phyloP scores from a whole-genome alignment of 1,284 basidiomycete species.

The Stereum hirsutum region DNA sequence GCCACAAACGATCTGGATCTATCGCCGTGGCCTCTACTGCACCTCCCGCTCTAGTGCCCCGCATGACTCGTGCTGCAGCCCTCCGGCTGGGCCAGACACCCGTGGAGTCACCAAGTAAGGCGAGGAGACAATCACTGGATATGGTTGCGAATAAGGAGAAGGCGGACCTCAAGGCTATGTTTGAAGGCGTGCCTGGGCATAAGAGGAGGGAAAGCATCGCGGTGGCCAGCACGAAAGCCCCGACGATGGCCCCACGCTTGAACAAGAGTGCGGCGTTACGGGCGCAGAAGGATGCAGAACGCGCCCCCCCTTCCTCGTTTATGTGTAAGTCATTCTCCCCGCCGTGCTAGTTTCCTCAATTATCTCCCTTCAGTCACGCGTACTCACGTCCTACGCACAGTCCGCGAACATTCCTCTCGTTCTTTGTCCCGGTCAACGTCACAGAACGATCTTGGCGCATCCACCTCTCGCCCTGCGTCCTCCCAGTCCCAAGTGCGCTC shows the following conservation, averaged over 20 bases:
- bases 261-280: constrained; percentile 66
- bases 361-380: not conserved
- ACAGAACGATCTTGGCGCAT: not conserved
- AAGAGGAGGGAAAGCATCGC: constrained; percentile 66
- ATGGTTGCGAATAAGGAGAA: constrained; percentile 14
- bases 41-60: constrained; percentile 60
- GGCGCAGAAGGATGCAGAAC: constrained; percentile 35
- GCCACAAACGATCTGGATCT: constrained; percentile 59
- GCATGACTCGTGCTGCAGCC: constrained; percentile 66
- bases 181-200: constrained; percentile 76
- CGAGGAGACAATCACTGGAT: no score
- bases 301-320: constrained; percentile 17
- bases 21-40: constrained; percentile 69
- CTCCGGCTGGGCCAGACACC: constrained; percentile 43
- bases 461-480: constrained; percentile 3
- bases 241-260: constrained; percentile 52
- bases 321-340: constrained; percentile 12
- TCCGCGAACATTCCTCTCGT: constrained; percentile 3
- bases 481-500: not conserved
- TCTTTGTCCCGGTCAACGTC: constrained; percentile 1
- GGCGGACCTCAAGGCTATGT: constrained; percentile 28
- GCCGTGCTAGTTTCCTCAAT: not conserved
- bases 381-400: not conserved
- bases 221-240: constrained; percentile 56
- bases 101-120: constrained; percentile 14